Conservation (phyloP, 2,329 filamentous ascomycete species). For the Tricladium varicosporioides region DNA sequence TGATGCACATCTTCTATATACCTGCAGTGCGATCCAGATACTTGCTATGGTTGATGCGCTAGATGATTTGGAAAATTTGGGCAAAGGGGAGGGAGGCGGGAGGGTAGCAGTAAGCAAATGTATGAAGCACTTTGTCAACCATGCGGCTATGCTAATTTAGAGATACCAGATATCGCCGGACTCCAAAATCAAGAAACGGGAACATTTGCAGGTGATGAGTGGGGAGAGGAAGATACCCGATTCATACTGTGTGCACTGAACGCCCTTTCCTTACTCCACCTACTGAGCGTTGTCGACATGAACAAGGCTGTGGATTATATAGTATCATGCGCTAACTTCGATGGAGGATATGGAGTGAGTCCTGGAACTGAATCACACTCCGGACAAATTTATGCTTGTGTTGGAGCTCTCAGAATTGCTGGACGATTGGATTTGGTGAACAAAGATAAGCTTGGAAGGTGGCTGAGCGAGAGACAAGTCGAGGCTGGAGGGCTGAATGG, state of each 20-base stretch:
- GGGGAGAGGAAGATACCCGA: conserved; percentile 93
- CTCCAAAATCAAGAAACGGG: conserved; percentile 80
- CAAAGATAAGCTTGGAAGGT: conserved; percentile 76
- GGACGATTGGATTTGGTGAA: conserved; percentile 79
- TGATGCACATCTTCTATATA: conserved; percentile 95
- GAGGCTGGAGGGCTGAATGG: conserved; percentile 88
- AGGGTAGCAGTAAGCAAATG: conserved; percentile 75
- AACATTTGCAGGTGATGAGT: conserved; percentile 90
- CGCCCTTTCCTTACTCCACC: conserved; percentile 77
- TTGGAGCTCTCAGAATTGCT: conserved; percentile 82
- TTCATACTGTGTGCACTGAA: conserved; percentile 92
- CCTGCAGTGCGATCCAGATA: conserved; percentile 91
- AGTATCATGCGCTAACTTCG: conserved; percentile 83
- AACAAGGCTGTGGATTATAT: conserved; percentile 78
- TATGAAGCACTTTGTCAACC: conserved; percentile 44
- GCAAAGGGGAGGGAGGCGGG: conserved; percentile 42
- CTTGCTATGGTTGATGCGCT: conserved; percentile 83
- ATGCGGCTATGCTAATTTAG: conserved; percentile 12
- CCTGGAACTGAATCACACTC: conserved; percentile 93
- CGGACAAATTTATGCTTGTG: conserved; percentile 92
- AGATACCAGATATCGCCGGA: conserved; percentile 64
- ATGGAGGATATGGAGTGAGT: conserved; percentile 86
- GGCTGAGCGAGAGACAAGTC: conserved; percentile 91
- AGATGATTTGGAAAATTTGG: conserved; percentile 69
- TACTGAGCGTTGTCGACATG: conserved; percentile 73